phyloP scores from a whole-genome alignment of 1,139 yeast species.

The Spencermartinsiella ligniputridi region DNA sequence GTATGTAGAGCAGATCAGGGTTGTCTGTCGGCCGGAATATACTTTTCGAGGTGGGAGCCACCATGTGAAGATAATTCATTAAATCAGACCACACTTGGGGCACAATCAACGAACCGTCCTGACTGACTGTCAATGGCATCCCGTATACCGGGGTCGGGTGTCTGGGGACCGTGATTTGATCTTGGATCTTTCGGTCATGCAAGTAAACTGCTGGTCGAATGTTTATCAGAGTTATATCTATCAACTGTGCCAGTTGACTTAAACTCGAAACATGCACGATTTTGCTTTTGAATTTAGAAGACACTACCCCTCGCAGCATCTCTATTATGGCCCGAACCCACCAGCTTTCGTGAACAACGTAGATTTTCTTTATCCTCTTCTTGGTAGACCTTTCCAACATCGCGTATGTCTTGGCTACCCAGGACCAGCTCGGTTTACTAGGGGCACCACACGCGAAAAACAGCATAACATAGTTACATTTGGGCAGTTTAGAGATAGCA shows the following conservation, averaged over 20 bases:
- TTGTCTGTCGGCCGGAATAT: constrained; percentile 27
- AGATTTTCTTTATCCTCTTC: constrained; percentile 55
- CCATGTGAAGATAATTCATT: constrained; percentile 22
- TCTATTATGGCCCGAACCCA: constrained; percentile 77
- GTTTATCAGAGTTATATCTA: constrained; percentile 73
- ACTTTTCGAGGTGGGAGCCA: constrained; percentile 24
- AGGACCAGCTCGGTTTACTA: constrained; percentile 55
- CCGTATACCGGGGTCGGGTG: constrained; percentile 36
- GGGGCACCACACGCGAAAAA: constrained; percentile 77
- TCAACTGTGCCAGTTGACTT: constrained; percentile 54
- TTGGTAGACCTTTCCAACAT: constrained; percentile 57
- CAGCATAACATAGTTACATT: constrained; percentile 55
- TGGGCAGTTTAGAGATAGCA: constrained; percentile 42
- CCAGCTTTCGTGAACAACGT: constrained; percentile 91
- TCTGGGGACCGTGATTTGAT: constrained; percentile 33
- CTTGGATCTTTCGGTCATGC: constrained; percentile 41
- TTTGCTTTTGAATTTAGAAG: constrained; percentile 41
- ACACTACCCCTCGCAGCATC: constrained; percentile 58
- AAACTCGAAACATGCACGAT: constrained; percentile 53
- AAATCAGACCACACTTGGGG: constrained; percentile 32
- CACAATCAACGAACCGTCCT: constrained; percentile 12
- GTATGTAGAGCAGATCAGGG: constrained; percentile 25
- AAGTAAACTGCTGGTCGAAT: constrained; percentile 71
- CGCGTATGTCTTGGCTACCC: constrained; percentile 73
- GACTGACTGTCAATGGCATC: constrained; percentile 22